Base-by-base conservation (phyloP, 225 moss, liverwort and hornwort species). In the Polytrichum commune region DNA sequence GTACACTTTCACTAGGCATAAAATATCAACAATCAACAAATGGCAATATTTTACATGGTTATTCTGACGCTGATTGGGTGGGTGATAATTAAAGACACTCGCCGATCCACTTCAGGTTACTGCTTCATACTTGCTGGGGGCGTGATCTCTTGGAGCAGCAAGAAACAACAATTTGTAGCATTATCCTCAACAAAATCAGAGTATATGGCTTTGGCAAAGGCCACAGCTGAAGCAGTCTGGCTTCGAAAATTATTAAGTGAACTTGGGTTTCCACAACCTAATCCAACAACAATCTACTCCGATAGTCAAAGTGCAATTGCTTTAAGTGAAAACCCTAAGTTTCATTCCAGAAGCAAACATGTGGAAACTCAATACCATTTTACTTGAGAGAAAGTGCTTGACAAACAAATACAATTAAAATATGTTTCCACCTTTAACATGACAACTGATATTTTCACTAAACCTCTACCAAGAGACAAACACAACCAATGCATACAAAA, bases 281-380 rank as follows among this genome's bases (percentile, higher is more conserved):
- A 60, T 60, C n/a, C 60, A 19, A 60, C 6, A 0, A 60, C n/a
- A 19, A 60, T 60, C 3, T 60, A 60, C 5, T 60, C 60, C 7
- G 23, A 60, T 7, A 60, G 60, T 60, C 60, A 60, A 60, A 60
- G 24, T 60, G 60, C 60, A 0, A 60, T 60, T 1, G 60, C 60
- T 9, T 27, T 73, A 32, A 63, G 25, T 53, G 29, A 53, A 25
- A 72, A 72, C 18, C 72, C 29, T 1, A 60, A 60, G 60, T 60
- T 25, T 0, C n/a, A 60, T 60, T 60, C 60, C n/a, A 19, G 24
- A 60, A 60, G 19, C 60, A 60, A 60, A 7, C n/a, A 60, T 60
- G n/a, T 60, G n/a, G 60, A 60, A 19, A 25, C 60, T 60, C 24
- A 25, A 0, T 60, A 60, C n/a, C 60, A 60, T 5, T 60, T 60